Conservation (phyloP, 192 early-diverging fungal genomes). For the Dispira simplex region DNA sequence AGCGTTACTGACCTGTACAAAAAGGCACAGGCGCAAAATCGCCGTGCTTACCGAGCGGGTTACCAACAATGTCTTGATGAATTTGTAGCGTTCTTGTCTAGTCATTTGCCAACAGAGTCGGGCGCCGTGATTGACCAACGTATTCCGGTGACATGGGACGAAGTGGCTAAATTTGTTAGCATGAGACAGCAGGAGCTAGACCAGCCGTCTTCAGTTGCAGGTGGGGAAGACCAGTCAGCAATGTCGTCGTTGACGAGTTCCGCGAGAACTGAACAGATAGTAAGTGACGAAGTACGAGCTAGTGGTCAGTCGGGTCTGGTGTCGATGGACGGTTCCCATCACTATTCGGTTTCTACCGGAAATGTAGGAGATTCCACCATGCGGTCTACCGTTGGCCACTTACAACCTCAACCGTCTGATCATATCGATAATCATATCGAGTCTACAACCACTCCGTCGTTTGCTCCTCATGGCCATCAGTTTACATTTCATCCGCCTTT, state of each 20-base stretch:
- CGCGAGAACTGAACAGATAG: neutral
- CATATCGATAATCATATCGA: neutral
- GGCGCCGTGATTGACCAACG: neutral
- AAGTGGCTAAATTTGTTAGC: constrained; percentile 9
- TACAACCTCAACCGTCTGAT: neutral
- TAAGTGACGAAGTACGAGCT: neutral
- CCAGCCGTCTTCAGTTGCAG: neutral
- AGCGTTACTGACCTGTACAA: constrained; percentile 27
- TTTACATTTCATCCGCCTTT: neutral
- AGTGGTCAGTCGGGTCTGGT: neutral
- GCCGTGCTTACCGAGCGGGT: constrained; percentile 18
- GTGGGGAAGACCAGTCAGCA: neutral
- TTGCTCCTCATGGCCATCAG: neutral
- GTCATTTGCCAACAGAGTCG: neutral
- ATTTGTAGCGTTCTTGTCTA: constrained; percentile 17
- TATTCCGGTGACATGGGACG: constrained; percentile 6
- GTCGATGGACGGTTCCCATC: neutral
- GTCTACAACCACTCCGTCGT: neutral
- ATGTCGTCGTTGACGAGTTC: neutral
- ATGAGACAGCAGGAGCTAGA: constrained; percentile 6
- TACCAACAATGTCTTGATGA: constrained; percentile 25
- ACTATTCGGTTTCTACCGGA: neutral
- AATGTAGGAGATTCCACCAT: neutral
- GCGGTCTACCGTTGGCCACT: neutral
- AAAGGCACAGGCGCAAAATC: constrained; percentile 13